Conservation (phyloP, 2,329 filamentous ascomycete species). For the Amesomyces nigricolor region DNA sequence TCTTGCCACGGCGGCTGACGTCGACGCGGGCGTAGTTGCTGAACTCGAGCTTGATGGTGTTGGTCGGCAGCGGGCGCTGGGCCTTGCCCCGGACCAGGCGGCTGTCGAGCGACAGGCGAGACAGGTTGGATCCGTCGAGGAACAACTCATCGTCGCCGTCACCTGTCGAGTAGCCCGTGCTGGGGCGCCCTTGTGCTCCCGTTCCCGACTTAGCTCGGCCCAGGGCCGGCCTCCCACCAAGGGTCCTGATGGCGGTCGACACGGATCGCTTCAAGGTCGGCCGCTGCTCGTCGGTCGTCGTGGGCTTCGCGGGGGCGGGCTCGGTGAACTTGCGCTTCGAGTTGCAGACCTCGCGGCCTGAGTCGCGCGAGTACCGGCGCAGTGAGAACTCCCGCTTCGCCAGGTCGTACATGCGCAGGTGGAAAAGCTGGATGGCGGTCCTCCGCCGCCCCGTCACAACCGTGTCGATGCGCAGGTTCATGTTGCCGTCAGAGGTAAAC, state of each 20-base stretch:
- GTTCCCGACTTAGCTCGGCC: conserved; percentile 35
- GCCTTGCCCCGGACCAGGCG: conserved; percentile 24
- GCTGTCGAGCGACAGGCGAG: conserved; percentile 30
- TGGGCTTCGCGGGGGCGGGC: conserved; percentile 48
- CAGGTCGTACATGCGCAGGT: conserved; percentile 90
- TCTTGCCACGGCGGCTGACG: conserved; percentile 62
- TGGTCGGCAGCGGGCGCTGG: conserved; percentile 52
- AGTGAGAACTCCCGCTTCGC: conserved; percentile 82
- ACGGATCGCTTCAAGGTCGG: conserved; percentile 44
- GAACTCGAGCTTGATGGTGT: conserved; percentile 86
- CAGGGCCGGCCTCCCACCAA: conserved; percentile 34
- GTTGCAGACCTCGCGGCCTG: conserved; percentile 87
- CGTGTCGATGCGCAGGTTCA: conserved; percentile 90
- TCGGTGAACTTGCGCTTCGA: conserved; percentile 66
- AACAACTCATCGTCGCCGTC: conserved; percentile 31
- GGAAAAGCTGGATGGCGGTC: conserved; percentile 73
- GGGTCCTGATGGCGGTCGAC: conserved; percentile 44
- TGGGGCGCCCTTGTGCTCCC: conserved; percentile 29
- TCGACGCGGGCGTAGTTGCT: conserved; percentile 95
- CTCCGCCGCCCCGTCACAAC: conserved; percentile 60
- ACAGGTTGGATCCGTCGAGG: conserved; percentile 24
- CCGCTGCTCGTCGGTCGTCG: conserved; percentile 32
- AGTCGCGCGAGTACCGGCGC: conserved; percentile 85
- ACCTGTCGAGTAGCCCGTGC: conserved; percentile 34
- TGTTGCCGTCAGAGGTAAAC: conserved; percentile 83